Evolutionary conservation across 1,139 yeast genomes (phyloP).

Genomic region (Blastobotrys ciferrii): DNA sequence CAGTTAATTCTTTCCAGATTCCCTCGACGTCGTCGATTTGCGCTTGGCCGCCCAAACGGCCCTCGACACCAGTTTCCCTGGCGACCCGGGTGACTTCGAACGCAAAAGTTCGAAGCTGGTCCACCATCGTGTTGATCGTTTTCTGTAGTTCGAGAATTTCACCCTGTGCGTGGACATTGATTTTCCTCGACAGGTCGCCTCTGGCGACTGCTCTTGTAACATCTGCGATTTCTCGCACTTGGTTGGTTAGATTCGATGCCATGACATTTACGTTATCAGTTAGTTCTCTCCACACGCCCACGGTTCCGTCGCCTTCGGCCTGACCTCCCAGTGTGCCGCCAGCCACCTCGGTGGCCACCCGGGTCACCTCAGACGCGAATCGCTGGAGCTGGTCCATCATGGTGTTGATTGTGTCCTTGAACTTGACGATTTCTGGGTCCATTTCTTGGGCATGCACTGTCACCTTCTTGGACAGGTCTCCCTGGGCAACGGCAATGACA

Average conservation of each 20-base stretch:
- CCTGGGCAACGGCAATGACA: conserved; percentile 80
- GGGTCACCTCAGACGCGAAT: conserved; percentile 78
- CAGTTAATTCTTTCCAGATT: conserved; percentile 86
- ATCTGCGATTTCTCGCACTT: conserved; percentile 82
- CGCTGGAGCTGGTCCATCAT: conserved; percentile 87
- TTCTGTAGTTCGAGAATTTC: conserved; percentile 75
- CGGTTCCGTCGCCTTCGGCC: conserved; percentile 78
- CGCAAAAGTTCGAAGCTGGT: conserved; percentile 81
- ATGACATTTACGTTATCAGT: conserved; percentile 83
- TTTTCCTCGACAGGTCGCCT: conserved; percentile 73
- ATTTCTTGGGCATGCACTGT: conserved; percentile 68
- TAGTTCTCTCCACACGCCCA: conserved; percentile 81
- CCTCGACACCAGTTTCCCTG: conserved; percentile 86
- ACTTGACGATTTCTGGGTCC: conserved; percentile 69
- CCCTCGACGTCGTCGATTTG: conserved; percentile 81
- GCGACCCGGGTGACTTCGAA: conserved; percentile 87
- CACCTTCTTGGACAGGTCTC: conserved; percentile 77
- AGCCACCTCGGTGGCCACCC: conserved; percentile 86
- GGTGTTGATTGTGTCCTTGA: conserved; percentile 76
- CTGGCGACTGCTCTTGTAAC: conserved; percentile 82
- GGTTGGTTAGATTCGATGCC: conserved; percentile 84
- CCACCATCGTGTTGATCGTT: conserved; percentile 85
- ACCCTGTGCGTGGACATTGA: conserved; percentile 82
- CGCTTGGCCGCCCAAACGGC: conserved; percentile 86
- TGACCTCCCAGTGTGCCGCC: conserved; percentile 88